phyloP scores from a whole-genome alignment of 2,329 filamentous ascomycete genomes.

The Fusarium sp. region DNA sequence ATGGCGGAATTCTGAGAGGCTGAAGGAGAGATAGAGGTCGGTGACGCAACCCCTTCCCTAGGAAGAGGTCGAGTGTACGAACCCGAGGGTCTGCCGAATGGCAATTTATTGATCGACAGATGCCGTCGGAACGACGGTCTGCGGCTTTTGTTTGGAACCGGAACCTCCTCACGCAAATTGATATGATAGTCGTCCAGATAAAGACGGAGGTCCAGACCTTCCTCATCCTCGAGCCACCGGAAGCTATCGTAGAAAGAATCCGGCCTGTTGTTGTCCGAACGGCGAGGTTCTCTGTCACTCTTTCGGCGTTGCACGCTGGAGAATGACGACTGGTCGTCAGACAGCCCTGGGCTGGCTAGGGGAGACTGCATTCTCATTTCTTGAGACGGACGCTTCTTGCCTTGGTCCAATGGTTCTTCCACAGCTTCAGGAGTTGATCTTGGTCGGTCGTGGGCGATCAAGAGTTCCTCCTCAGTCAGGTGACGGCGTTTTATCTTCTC shows the following conservation, averaged over 20 bases:
- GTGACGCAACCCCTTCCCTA: constrained; percentile 51
- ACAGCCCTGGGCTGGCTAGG: constrained; percentile 35
- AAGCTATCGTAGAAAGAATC: constrained; percentile 72
- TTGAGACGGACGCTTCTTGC: constrained; percentile 39
- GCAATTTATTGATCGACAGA: constrained; percentile 72
- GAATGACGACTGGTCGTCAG: constrained; percentile 32
- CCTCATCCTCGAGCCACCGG: constrained; percentile 76
- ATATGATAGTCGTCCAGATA: constrained; percentile 74
- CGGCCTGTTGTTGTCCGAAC: constrained; percentile 48
- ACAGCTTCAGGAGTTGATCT: constrained; percentile 48
- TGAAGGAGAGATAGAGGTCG: constrained; percentile 35
- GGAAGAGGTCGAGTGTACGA: constrained; percentile 58
- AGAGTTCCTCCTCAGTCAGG: constrained; percentile 75
- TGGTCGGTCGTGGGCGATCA: constrained; percentile 55
- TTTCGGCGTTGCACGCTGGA: constrained; percentile 42
- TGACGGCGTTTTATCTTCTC: constrained; percentile 75
- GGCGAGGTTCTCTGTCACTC: constrained; percentile 26
- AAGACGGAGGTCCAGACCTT: constrained; percentile 71
- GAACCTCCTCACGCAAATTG: constrained; percentile 62
- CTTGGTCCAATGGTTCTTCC: constrained; percentile 41
- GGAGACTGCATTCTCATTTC: constrained; percentile 38
- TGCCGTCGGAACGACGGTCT: constrained; percentile 73
- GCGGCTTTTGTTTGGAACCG: constrained; percentile 54
- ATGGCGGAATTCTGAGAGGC: constrained; percentile 34
- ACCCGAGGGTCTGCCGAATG: constrained; percentile 64